A percentile compares a stretch with the other conserved stretches of the same genome.
Conservation (phyloP, 2,329 filamentous ascomycete genomes). For the Diaporthe velutina region DNA sequence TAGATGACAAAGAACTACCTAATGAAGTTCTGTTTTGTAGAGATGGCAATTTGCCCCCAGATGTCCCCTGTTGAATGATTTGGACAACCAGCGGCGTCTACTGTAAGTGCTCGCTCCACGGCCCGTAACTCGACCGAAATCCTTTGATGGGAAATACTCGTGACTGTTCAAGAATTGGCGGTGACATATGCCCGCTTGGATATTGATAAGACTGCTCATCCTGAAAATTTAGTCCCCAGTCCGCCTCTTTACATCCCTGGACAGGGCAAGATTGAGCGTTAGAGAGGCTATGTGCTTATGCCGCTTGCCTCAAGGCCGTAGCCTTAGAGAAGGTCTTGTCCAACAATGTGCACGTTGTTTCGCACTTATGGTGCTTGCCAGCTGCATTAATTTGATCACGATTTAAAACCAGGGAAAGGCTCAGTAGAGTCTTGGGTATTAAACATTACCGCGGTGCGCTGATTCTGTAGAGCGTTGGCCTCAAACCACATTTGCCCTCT, state of each 20-base stretch:
- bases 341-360: not conserved
- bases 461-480: not conserved
- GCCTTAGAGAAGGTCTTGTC: not conserved
- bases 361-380: not conserved
- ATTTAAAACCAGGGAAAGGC: too few relatives aligned
- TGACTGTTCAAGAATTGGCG: not conserved
- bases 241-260: not conserved
- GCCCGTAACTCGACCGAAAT: not conserved
- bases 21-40: not conserved
- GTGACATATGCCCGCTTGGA: too few relatives aligned
- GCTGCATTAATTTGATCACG: not conserved
- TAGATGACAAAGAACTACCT: not conserved
- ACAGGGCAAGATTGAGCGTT: not conserved
- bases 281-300: not conserved
- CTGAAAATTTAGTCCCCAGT: too few relatives aligned
- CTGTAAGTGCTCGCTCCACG: not conserved
- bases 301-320: not conserved
- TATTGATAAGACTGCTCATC: not conserved
- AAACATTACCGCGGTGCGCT: not conserved
- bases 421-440: too few relatives aligned
- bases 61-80: too few relatives aligned
- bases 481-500: not conserved
- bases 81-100: not conserved
- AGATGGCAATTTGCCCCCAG: not conserved
- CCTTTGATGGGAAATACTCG: not conserved